These are phyloP conservation scores for Paraglomus brasilianum DNA, from an alignment of 192 early-diverging fungal species.

Conservation along the genomic window DNA sequence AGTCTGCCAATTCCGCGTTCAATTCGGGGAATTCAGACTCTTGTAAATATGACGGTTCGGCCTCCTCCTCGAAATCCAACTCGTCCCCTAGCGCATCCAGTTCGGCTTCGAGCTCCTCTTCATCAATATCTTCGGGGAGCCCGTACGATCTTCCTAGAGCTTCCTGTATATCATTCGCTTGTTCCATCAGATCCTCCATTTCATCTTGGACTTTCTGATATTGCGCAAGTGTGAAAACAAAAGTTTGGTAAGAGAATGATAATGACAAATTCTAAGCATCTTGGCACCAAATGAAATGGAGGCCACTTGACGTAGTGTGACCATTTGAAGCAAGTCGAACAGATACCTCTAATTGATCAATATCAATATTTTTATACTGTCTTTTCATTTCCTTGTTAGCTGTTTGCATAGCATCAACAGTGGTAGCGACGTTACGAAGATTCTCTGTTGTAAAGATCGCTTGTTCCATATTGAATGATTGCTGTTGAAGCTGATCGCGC, in stretches of 20 bases:
- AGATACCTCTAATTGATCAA: constrained; percentile 90
- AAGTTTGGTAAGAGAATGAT: not conserved
- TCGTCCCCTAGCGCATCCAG: constrained; percentile 97
- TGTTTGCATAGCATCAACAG: constrained; percentile 94
- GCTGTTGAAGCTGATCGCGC: constrained; percentile 91
- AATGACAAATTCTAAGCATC: not conserved
- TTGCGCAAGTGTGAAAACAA: constrained; percentile 1
- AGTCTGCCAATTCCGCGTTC: constrained; percentile 43
- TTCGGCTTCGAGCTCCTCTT: constrained; percentile 97
- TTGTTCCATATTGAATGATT: constrained; percentile 99
- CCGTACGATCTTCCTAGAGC: constrained; percentile 88
- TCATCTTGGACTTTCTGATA: constrained; percentile 90
- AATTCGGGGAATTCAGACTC: constrained; percentile 55
- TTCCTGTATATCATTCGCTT: constrained; percentile 98
- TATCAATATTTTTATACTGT: constrained; percentile 92
- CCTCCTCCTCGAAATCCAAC: constrained; percentile 74
- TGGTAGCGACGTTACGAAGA: constrained; percentile 93
- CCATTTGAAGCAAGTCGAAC: not conserved
- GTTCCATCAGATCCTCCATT: constrained; percentile 96
- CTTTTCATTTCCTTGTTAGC: constrained; percentile 94
- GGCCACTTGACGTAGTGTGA: not conserved
- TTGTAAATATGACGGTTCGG: constrained; percentile 81
- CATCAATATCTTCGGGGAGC: constrained; percentile 93
- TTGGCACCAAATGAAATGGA: not conserved
- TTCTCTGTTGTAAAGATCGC: constrained; percentile 90